These are phyloP conservation scores for Pythium dissotocum DNA, from an alignment of 352 stramenopile genomes.

Conservation along the genomic window DNA sequence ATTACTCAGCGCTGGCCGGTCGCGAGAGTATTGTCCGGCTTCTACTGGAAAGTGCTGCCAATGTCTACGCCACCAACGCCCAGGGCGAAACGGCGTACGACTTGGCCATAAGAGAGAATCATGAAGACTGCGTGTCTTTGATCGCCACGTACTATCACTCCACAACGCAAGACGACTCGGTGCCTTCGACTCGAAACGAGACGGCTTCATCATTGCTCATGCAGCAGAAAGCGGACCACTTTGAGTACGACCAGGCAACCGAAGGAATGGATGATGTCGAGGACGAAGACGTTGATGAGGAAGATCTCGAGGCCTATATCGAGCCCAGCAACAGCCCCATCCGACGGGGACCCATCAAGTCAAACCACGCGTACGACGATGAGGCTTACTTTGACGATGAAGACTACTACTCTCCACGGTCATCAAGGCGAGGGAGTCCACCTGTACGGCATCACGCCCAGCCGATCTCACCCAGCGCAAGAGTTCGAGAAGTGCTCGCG, in stretches of 20 bases:
- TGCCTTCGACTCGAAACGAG: conserved; percentile 44
- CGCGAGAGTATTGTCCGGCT: conserved; percentile 68
- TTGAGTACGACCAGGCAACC: conserved; percentile 21
- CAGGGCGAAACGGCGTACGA: conserved; percentile 69
- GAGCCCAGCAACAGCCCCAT: conserved; percentile 31
- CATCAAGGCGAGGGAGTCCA: conserved; percentile 19
- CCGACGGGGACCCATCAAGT: conserved; percentile 26
- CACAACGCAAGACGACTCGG: conserved; percentile 14
- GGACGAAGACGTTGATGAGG: conserved; percentile 13
- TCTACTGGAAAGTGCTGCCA: conserved; percentile 72
- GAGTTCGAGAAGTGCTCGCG: conserved; percentile 51
- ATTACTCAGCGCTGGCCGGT: conserved; percentile 69
- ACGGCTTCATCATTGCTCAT: conserved; percentile 45
- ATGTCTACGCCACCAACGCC: conserved; percentile 61
- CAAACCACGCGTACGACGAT: not conserved
- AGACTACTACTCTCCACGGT: conserved; percentile 19
- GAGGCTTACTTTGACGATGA: conserved; percentile 5
- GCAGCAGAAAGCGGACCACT: conserved; percentile 24
- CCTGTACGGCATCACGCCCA: conserved; percentile 11
- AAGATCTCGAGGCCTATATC: conserved; percentile 19
- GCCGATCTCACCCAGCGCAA: conserved; percentile 55
- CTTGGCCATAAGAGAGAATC: conserved; percentile 51
- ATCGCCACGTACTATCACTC: conserved; percentile 62
- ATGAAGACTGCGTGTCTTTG: conserved; percentile 48
- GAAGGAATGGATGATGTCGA: conserved; percentile 22